phyloP scores from a whole-genome alignment of 2,329 filamentous ascomycete species.

The Leptodontidium sp. region DNA sequence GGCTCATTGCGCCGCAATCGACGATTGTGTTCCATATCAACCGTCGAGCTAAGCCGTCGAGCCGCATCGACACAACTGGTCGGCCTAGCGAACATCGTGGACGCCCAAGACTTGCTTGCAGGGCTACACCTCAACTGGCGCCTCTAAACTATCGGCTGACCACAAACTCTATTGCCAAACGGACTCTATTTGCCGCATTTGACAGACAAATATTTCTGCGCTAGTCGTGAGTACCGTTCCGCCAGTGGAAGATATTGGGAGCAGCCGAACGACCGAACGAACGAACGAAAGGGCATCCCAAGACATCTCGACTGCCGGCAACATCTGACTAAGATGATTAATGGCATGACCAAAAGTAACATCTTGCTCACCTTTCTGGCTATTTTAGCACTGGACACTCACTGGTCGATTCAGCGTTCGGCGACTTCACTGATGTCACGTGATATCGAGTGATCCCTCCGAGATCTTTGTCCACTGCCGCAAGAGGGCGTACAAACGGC shows the following conservation, averaged over 20 bases:
- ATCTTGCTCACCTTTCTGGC: background rate
- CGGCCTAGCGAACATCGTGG: background rate
- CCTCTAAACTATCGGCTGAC: slow-evolving; percentile 1
- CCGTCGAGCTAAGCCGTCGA: slow-evolving; percentile 2
- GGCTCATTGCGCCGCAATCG: slow-evolving; percentile 9
- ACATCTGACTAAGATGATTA: slow-evolving; percentile 13
- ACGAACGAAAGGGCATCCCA: slow-evolving; percentile 5
- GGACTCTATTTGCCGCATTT: background rate
- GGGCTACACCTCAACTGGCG: background rate
- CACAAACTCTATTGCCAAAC: slow-evolving; percentile 11
- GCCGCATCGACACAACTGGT: slow-evolving; percentile 4
- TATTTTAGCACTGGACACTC: background rate
- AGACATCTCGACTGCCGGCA: background rate
- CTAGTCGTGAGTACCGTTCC: slow-evolving; percentile 4
- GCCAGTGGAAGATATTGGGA: background rate
- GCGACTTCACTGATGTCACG: background rate
- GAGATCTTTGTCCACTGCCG: background rate
- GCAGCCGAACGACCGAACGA: background rate
- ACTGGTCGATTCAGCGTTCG: background rate
- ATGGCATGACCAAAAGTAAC: background rate
- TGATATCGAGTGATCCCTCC: background rate
- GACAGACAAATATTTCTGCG: background rate
- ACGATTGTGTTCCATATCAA: slow-evolving; percentile 10
- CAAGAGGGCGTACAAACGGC: background rate
- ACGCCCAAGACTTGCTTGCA: slow-evolving; percentile 4